Evolutionary conservation across 805 yeast species (phyloP).

Genomic region (Naumovozyma castellii): DNA sequence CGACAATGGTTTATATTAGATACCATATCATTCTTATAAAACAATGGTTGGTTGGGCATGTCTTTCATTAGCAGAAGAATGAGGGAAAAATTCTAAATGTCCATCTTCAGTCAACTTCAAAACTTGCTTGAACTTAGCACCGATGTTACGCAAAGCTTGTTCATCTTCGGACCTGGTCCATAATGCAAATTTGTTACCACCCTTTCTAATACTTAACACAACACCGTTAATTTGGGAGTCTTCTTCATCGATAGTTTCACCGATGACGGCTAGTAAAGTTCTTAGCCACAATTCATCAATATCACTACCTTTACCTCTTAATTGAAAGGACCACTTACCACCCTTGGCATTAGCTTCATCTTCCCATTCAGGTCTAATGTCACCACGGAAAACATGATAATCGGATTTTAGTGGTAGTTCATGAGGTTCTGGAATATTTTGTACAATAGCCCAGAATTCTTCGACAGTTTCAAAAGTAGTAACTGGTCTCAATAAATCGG

Average conservation of each 20-base stretch:
- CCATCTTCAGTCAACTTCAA: constrained; percentile 67
- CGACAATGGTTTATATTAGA: background rate
- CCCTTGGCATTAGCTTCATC: constrained; percentile 79
- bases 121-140: constrained; percentile 79
- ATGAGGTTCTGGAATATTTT: constrained; percentile 83
- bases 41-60: constrained; percentile 28
- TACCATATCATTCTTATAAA: constrained; percentile 16
- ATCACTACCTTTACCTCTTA: constrained; percentile 50
- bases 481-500: constrained; percentile 84
- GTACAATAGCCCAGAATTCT: constrained; percentile 97
- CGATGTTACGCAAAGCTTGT: constrained; percentile 60
- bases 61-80: constrained; percentile 27
- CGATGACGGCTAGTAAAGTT: constrained; percentile 80
- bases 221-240: constrained; percentile 88
- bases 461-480: constrained; percentile 90
- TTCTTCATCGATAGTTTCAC: constrained; percentile 84
- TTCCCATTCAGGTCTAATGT: constrained; percentile 98
- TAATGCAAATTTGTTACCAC: constrained; percentile 73
- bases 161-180: constrained; percentile 81
- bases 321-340: constrained; percentile 86
- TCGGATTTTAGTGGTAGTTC: constrained; percentile 89
- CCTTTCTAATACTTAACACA: constrained; percentile 79
- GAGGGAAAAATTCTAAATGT: constrained; percentile 59
- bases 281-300: constrained; percentile 90
- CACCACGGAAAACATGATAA: constrained; percentile 89